Evolutionary conservation across 176 grass and related monocot genomes (phyloP), one percentile per base, ranked within the genome.

Genomic region (Oryza meridionalis): DNA sequence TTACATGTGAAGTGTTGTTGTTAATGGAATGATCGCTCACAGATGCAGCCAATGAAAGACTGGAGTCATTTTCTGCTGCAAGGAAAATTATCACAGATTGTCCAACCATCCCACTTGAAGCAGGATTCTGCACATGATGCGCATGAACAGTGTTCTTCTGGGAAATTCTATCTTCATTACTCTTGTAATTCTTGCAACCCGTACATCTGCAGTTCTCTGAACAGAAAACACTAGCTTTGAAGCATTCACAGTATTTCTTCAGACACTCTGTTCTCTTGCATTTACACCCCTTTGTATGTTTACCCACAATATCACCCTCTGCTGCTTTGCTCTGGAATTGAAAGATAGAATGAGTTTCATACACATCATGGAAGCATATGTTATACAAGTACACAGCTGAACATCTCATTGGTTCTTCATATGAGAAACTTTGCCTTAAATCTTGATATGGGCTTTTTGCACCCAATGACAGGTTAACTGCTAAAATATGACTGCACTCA

Each of bases 181-280:
- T 78, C 73, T 64, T 47, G 75, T 69, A 89, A 63, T 84, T 89
- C 81, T 89, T 89, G 82, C 87, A 89, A 35, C 69, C 63, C 27
- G 26, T 75, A 80, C 84, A 90, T 62, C 45, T 78, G 73, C 88
- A 90, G 70, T 86, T 90, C 59, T 86, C 79, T 37, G 88, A 86
- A 43, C 84, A 90, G 55, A 83, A 79, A 83, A 90, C 76, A 77
- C 82, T 90, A 50, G 59, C 76, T 86, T 78, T 74, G 42, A 90
- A 90, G 67, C 88, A 86, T 32, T 69, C 84, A 26, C 88, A 86
- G 32, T 90, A 90, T 85, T 83, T 90, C 73, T 90, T 90, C 21
- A 90, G 45, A 59, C 84, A 90, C 35, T 75, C 74, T 37, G 88
- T 83, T 81, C 59, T 90, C 79, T 78, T 90, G 84, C 84, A 90